Evolutionary conservation across 768 basidiomycete species (phyloP), one percentile per base, ranked within the genome.

Genomic region (Podaxis pistillaris): DNA sequence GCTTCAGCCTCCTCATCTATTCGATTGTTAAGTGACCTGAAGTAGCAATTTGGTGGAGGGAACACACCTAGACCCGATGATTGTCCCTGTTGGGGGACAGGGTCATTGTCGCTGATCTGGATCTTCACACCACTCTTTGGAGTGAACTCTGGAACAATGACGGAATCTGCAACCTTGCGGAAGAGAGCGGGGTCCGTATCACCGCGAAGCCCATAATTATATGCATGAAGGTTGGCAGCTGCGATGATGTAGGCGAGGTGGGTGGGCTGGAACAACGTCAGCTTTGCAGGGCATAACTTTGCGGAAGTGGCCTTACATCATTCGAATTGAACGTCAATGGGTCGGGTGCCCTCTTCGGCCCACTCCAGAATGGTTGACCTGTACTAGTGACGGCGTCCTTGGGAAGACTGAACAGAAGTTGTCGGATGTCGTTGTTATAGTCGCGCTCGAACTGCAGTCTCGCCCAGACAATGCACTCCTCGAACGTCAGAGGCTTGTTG

Each of bases 321-420:
- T 82, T 88, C 9, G 93, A 85, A 75, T 95, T 82, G 76, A 98
- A 99, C 4, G 80, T 79, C 65, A 99, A 79, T 28, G 96, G 81
- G 54, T 98, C 94, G 12, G 97, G 97, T 6, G 96, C 96, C 64
- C 97, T 86, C 81, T 99, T 99, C 2, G 97, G 97, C 19, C 96
- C 94, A 68, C 94, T 96, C 97, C 97, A 99, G 84, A 99, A 99
- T 11, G 95, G 96, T 68, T 94, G 93, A 4, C 97, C 97, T 19
- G 88, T 90, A 70, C 86, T 93, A 7, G 96, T 95, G 52, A 91
- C 78, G 41, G 91, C 90, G 72, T 99, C 97, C 74, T 95, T 96
- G 11, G 97, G 97, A 67, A 99, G 80, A 76, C 93, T 97, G 81
- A 86, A 94, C 50, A 99, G 74, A 38, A 99, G 79, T 73, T 99